Conservation (phyloP, 768 basidiomycete genomes). For the Lactarius psammicola region DNA sequence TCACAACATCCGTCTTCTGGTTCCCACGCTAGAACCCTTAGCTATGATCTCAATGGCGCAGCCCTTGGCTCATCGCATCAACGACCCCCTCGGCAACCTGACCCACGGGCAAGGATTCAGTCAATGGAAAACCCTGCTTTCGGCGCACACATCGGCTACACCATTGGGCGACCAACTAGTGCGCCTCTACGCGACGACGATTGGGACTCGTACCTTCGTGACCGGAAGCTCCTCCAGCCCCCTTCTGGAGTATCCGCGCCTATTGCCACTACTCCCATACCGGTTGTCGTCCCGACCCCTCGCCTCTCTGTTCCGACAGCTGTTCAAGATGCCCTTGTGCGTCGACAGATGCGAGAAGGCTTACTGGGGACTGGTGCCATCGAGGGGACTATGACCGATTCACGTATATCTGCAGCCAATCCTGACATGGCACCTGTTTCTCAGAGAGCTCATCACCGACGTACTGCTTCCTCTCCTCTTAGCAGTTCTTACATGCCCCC, state of each 20-base stretch:
- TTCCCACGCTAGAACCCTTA: conserved; percentile 45
- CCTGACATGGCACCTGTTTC: not conserved
- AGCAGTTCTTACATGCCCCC: conserved; percentile 39
- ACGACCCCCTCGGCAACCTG: conserved; percentile 67
- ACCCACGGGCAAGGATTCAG: conserved; percentile 66
- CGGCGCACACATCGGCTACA: conserved; percentile 44
- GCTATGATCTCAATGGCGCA: conserved; percentile 59
- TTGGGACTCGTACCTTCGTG: conserved; percentile 85
- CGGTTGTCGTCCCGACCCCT: conserved; percentile 37
- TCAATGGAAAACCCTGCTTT: conserved; percentile 67
- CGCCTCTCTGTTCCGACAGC: conserved; percentile 63
- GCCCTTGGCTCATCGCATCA: conserved; percentile 53
- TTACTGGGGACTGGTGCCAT: conserved; percentile 45
- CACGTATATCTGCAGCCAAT: conserved; percentile 8
- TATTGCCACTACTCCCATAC: conserved; percentile 57
- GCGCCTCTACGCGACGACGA: conserved; percentile 72
- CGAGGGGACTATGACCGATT: conserved; percentile 2
- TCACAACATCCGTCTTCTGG: conserved; percentile 38
- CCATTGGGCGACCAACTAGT: conserved; percentile 68
- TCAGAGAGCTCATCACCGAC: conserved; percentile 17
- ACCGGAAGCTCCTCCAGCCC: conserved; percentile 81
- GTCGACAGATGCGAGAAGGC: conserved; percentile 71
- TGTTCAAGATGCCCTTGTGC: conserved; percentile 69
- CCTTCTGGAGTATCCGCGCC: conserved; percentile 79
- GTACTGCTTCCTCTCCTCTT: conserved; percentile 19